A percentile compares a stretch with the other conserved stretches of the same genome.
Evolutionary conservation across 495 filamentous ascomycete species (phyloP).

Genomic region (Chaetomidium leptoderma): DNA sequence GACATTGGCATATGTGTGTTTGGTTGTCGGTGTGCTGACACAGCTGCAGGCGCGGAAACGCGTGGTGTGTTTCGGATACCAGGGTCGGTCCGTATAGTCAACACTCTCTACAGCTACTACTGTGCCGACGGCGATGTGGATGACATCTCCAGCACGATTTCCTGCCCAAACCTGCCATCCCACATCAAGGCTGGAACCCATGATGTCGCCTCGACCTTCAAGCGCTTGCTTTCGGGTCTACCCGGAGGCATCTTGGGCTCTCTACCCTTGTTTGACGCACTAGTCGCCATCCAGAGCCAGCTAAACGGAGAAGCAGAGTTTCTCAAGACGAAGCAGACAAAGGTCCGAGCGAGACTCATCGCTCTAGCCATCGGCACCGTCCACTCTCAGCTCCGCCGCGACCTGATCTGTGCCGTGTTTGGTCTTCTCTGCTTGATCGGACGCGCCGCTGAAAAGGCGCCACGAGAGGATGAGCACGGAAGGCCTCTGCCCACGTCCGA

Average conservation of each 20-base stretch:
- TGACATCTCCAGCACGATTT: conserved; percentile 48
- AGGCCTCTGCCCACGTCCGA: conserved; percentile 45
- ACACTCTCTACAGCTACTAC: conserved; percentile 60
- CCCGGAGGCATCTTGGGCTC: conserved; percentile 74
- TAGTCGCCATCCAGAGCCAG: conserved; percentile 59
- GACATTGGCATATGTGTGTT: neutral
- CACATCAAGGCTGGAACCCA: conserved; percentile 56
- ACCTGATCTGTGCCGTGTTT: conserved; percentile 63
- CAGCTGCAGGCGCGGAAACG: conserved; percentile 38
- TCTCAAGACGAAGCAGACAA: conserved; percentile 46
- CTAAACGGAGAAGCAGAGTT: conserved; percentile 48
- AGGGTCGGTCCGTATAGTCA: conserved; percentile 51
- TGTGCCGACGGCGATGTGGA: conserved; percentile 48
- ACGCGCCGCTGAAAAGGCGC: conserved; percentile 45
- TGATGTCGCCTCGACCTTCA: conserved; percentile 70
- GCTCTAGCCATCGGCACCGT: conserved; percentile 58
- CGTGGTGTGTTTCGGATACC: conserved; percentile 63
- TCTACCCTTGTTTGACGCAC: conserved; percentile 56
- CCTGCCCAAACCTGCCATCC: conserved; percentile 50
- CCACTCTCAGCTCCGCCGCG: conserved; percentile 53
- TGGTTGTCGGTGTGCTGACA: conserved; percentile 28
- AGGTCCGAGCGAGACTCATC: conserved; percentile 56
- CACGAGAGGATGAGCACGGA: conserved; percentile 46
- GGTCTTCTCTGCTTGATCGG: conserved; percentile 57
- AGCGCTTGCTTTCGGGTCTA: conserved; percentile 62